Percentiles rank a stretch among this genome's conserved stretches.
Evolutionary conservation across 495 filamentous ascomycete genomes (phyloP).

Genomic region (Penicillium nucicola): DNA sequence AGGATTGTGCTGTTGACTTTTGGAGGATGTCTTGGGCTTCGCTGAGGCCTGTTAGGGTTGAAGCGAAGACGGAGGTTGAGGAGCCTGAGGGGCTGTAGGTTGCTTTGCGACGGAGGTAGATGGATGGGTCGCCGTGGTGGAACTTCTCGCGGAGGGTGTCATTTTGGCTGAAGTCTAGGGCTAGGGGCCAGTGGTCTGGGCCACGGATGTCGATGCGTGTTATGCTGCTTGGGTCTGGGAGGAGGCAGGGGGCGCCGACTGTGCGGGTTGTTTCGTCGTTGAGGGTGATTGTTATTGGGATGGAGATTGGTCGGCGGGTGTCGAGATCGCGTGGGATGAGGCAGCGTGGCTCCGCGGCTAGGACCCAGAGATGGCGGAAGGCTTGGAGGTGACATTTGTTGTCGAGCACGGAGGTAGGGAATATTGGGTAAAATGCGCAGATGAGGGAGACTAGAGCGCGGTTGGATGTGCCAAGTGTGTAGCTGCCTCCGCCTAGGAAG

Average conservation of each 20-base stretch:
- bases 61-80: constrained; percentile 63
- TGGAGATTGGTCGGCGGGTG: constrained; percentile 69
- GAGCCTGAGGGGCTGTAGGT: constrained; percentile 60
- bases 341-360: constrained; percentile 87
- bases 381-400: constrained; percentile 94
- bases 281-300: constrained; percentile 62
- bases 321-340: constrained; percentile 81
- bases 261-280: constrained; percentile 42
- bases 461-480: constrained; percentile 88
- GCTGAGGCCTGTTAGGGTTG: constrained; percentile 56
- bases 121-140: constrained; percentile 60
- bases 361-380: constrained; percentile 95
- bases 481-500: constrained; percentile 87
- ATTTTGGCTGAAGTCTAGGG: constrained; percentile 71
- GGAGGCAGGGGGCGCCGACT: constrained; percentile 68
- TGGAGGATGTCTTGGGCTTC: constrained; percentile 40
- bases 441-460: constrained; percentile 81
- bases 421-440: constrained; percentile 91
- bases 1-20: constrained; percentile 14
- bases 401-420: constrained; percentile 82
- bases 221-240: constrained; percentile 75
- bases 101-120: constrained; percentile 79
- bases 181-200: constrained; percentile 79
- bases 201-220: constrained; percentile 62
- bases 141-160: constrained; percentile 66